These are phyloP conservation scores for Ulmus americana DNA, from an alignment of 331 rosid species.

Conservation along the genomic window DNA sequence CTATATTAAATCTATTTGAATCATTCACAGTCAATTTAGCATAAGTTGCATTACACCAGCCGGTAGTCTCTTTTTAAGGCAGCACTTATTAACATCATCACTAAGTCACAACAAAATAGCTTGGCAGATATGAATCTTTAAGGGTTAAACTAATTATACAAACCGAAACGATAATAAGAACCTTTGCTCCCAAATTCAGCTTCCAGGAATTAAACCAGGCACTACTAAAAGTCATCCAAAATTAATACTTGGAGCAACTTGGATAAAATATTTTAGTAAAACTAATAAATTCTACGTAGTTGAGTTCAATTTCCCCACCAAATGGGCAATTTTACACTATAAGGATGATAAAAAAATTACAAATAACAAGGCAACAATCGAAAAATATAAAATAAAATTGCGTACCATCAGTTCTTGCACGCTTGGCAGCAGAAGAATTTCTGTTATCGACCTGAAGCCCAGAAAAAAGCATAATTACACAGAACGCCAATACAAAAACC, in stretches of 20 bases:
- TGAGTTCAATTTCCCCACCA: no score
- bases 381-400: neutral
- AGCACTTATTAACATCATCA: no score
- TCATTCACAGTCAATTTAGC: neutral
- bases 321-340: neutral
- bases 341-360: neutral
- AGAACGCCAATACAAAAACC: slow-evolving; percentile 8
- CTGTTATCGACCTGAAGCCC: slow-evolving; percentile 73
- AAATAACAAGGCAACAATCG: neutral
- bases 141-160: neutral
- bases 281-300: no score
- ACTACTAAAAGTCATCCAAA: neutral
- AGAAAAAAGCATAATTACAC: slow-evolving; percentile 1
- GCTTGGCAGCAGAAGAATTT: slow-evolving; percentile 95
- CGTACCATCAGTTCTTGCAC: slow-evolving; percentile 96
- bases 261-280: no score
- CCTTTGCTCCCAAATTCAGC: neutral
- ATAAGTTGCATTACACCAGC: neutral
- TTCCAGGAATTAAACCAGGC: neutral
- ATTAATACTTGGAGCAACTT: neutral
- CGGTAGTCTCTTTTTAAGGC: no score
- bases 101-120: neutral
- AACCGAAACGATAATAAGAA: neutral
- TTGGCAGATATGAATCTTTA: neutral
- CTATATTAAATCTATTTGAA: neutral